Base-by-base conservation (phyloP, 352 stramenopile species). In the Phytophthora quininea region DNA sequence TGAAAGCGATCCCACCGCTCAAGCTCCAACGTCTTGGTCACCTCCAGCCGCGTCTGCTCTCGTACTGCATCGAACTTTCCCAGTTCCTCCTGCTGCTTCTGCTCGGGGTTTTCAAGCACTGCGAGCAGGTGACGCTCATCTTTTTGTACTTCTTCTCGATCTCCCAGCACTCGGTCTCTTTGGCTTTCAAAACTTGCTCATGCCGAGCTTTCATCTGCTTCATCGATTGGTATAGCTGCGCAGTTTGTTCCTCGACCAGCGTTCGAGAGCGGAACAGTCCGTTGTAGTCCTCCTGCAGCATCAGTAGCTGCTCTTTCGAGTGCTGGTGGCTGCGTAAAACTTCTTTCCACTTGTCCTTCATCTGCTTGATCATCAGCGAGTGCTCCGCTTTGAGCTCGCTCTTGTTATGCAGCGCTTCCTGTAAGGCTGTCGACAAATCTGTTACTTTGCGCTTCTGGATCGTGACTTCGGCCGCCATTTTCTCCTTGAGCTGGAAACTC, bases 241-340 rank as follows among this genome's bases (percentile, higher is more conserved):
- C 67, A 53, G 84, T 86, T 58, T 89, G 77, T 51, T 82, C 71
- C 14, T 77, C 53, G 3, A 86, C 57, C 29, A 58, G 60, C 2
- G 62, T 45, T 14, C 82, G 76, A 32, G 75, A 81, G 4, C 72
- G 81, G 27, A 80, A 93, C 12, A 91, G 69, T 1, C 77, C 82
- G n/a, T 77, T 73, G 62, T 90, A 93, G 57, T 91, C 84, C 58
- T 92, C 84, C 49, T 90, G 80, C 1, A 92, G 56, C 84, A 90
- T 90, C 61, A 73, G 35, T 2, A 90, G 58, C 42, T 90, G 80
- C 49, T 90, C 79, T 46, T 83, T 86, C 0, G 78, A 71, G 47
- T 82, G 79, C 15, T 80, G 68, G 31, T 84, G 64, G 10, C 19
- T 69, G 7, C 49, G 54, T 12, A 92, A 47, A 12, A 90, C 54